A percentile compares a stretch with the other conserved stretches of the same genome.
These are phyloP conservation scores for Ramalina intermedia DNA, from an alignment of 495 filamentous ascomycete species.

Conservation along the genomic window DNA sequence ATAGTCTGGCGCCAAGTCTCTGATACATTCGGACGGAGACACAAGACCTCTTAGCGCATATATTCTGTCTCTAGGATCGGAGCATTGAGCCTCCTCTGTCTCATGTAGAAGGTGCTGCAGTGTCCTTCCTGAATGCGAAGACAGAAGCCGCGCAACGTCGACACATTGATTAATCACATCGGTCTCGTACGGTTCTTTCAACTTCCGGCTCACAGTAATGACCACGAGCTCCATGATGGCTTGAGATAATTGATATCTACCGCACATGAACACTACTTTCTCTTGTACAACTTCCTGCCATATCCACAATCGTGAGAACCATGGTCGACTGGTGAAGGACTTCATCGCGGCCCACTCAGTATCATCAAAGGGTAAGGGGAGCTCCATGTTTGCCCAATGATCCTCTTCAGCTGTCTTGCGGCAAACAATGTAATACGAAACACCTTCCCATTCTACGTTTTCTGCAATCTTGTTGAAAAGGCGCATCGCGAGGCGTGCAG, in stretches of 20 bases:
- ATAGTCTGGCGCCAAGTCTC: not conserved
- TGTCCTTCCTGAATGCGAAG: not conserved
- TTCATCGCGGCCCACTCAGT: no score
- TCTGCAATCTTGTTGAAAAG: no score
- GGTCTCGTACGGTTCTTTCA: no score
- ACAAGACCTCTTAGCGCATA: not conserved
- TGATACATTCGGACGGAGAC: not conserved
- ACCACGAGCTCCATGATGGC: not conserved
- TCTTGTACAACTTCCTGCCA: conserved; percentile 1
- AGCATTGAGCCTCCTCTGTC: not conserved
- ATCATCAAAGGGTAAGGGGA: no score
- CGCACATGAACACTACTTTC: not conserved
- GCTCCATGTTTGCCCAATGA: no score
- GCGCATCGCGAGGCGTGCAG: no score
- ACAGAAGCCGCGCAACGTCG: not conserved
- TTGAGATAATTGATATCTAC: not conserved
- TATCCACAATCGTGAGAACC: conserved; percentile 3
- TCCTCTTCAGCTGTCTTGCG: no score
- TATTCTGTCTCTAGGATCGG: conserved; percentile 4
- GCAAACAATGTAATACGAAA: no score
- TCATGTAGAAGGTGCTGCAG: not conserved
- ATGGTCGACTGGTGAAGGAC: not conserved
- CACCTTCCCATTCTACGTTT: no score
- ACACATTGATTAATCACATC: not conserved
- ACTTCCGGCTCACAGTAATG: not conserved